Base-by-base conservation (phyloP, 257 asterid species). In the Schizonepeta tenuifolia region DNA sequence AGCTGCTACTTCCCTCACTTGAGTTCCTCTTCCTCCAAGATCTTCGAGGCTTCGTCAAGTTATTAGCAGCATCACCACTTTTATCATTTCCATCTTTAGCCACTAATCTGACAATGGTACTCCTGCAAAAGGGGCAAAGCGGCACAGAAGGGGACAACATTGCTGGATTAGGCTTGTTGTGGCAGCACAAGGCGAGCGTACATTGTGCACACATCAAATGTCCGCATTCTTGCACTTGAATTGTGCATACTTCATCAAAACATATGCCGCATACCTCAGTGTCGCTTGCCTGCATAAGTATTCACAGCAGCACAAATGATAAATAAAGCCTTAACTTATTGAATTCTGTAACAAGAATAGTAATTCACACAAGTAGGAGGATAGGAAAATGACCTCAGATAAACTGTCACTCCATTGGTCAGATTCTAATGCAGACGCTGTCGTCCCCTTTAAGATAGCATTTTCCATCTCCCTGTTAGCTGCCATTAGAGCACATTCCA, bases 201-300 rank as follows among this genome's bases (percentile, higher is more conserved):
- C 99, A 94, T 24, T 88, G 96, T 10, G 97, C 99, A 60, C 99
- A 94, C 99, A 94, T 94, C 18, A 67, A 90, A 77, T 94, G 99
- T 7, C 96, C 93, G 46, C 99, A 94, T 24, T 86, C 89, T 79
- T 84, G 89, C 50, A 91, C 95, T 73, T 94, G 90, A 11, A 94
- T 92, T 0, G 88, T 84, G 88, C 99, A 94, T 22, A 69, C 77
- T 83, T 94, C 93, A 63, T 94, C 97, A 15, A 94, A 91, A 78
- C 99, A 94, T 82, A 94, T 91, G 80, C 90, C 84, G 65, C 98
- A 91, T 46, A 93, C 79, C 44, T 89, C 97, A 3, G 85, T 63
- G 11, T 89, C 98, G 51, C 90, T 84, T 58, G 77, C 88, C 97
- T 90, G 80, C 64, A 85, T 55, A 18, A 43, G 4, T 10, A 5